phyloP scores from a whole-genome alignment of 164 flowering plant species.

The Piper longum region DNA sequence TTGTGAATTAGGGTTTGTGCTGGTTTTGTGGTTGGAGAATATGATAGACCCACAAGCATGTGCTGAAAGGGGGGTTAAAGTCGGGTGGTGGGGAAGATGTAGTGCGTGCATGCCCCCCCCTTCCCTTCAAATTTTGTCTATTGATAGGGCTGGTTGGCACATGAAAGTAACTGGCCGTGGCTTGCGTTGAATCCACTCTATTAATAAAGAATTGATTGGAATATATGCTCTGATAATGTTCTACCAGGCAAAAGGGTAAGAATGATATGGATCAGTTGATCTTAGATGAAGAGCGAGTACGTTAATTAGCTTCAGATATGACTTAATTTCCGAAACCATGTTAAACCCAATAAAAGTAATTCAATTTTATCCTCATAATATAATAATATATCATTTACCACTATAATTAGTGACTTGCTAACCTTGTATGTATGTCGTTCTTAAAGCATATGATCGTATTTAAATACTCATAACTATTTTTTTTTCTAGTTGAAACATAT shows the following conservation, averaged over 20 bases:
- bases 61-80: not conserved
- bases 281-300: too few species aligned
- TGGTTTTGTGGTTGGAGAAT: not conserved
- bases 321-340: too few species aligned
- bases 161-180: not conserved
- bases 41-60: not conserved
- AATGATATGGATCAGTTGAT: not conserved
- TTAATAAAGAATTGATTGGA: not conserved
- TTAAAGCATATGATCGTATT: too few species aligned
- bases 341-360: too few species aligned
- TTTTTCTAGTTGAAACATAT: too few species aligned
- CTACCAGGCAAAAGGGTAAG: not conserved
- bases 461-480: too few species aligned
- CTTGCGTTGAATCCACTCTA: not conserved
- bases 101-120: not conserved
- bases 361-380: too few species aligned
- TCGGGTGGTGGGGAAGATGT: not conserved
- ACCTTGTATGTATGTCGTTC: too few species aligned
- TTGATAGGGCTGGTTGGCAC: not conserved
- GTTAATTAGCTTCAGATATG: too few species aligned
- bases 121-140: not conserved
- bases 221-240: not conserved
- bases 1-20: not conserved
- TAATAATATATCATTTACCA: too few species aligned
- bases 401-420: too few species aligned